Base-by-base conservation (phyloP, 306 rosid species). In the Benincasa hispida region DNA sequence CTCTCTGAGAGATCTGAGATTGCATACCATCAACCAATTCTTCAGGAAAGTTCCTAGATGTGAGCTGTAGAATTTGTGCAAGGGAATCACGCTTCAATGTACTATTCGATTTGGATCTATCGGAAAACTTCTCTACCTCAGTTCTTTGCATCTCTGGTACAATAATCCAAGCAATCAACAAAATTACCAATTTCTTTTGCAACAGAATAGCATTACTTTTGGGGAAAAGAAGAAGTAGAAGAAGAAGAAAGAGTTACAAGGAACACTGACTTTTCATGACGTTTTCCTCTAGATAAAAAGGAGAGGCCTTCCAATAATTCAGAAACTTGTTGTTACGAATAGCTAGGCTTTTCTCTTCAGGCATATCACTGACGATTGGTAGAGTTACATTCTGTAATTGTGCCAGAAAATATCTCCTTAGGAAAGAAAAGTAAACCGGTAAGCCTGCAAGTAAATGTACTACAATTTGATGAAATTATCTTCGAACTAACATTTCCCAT, bases 11-110 rank as follows among this genome's bases (percentile, higher is more conserved):
- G 62, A 11, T 28, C 58, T 59, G 10, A 59, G 73, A n/a, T 32
- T 19, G 47, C 72, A 77, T 10, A 77, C 80, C 80, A 62, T 50
- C 80, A 48, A 77, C 70, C 61, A 77, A 53, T 47, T 77, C 80
- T 77, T 63, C 74, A 61, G 80, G 80, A 30, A 77, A 77, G 56
- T 77, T 77, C 34, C 50, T 61, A 5, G 74, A 27, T 7, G 80
- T 62, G 39, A 77, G 74, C n/a, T 27, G 80, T 61, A 77, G 47
- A 50, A 77, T 48, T 50, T 77, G 80, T 30, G 61, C 59, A 0
- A 77, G 80, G 60, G 59, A 45, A 30, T 77, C 80, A 14, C 80
- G 80, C 39, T 62, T n/a, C 37, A 50, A 47, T 2, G 22, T 28
- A 30, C 7, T 50, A 24, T 39, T 75, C 9, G 62, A 3, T 62